A percentile compares a stretch with the other conserved stretches of the same genome.
Conservation (phyloP, 495 filamentous ascomycete species). For the Aspergillus ellipticus region DNA sequence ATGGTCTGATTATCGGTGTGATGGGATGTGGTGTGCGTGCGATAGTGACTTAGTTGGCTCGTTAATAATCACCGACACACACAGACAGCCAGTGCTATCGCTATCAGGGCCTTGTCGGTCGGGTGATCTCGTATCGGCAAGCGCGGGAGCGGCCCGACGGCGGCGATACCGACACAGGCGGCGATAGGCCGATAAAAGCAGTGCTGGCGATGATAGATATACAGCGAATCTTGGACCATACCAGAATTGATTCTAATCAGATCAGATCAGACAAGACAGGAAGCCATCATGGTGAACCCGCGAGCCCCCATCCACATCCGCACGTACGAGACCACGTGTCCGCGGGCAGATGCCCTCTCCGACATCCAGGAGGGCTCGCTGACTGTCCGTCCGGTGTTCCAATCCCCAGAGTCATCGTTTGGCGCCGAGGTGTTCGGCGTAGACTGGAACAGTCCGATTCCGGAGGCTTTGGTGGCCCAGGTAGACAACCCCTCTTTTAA, state of each 20-base stretch:
- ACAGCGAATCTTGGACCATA: too few relatives aligned
- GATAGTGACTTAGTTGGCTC: neutral
- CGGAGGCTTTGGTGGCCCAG: neutral
- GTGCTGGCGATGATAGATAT: too few relatives aligned
- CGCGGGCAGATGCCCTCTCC: neutral
- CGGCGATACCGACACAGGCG: neutral
- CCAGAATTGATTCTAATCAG: too few relatives aligned
- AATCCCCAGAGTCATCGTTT: neutral
- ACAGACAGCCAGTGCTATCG: too few relatives aligned
- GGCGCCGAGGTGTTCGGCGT: neutral
- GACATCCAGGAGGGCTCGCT: neutral
- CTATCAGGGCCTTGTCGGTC: too few relatives aligned
- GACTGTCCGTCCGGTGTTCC: neutral
- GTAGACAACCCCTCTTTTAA: neutral
- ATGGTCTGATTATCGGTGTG: neutral
- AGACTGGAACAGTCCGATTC: neutral
- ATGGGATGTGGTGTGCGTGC: too few relatives aligned
- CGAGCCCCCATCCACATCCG: neutral
- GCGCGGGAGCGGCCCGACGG: neutral
- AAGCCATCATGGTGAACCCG: neutral
- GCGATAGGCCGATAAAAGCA: neutral
- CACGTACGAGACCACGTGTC: neutral
- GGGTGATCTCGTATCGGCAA: neutral
- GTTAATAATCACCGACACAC: neutral
- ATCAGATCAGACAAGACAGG: too few relatives aligned